phyloP scores from a whole-genome alignment of 2,329 filamentous ascomycete genomes.

The Lecanosticta acicola region DNA sequence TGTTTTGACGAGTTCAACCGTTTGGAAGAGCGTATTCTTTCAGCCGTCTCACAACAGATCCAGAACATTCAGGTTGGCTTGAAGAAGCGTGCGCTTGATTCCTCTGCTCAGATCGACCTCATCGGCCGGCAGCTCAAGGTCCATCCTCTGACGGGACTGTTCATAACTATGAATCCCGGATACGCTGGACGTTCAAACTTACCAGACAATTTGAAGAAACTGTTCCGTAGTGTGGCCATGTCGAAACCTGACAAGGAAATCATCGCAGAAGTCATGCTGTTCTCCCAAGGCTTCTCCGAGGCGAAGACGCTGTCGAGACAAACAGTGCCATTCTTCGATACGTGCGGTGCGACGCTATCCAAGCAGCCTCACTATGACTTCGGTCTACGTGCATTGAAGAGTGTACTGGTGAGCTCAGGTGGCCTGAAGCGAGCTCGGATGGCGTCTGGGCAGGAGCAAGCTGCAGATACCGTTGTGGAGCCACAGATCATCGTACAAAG shows the following conservation, averaged over 20 bases:
- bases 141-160: conserved; percentile 91
- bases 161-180: conserved; percentile 99
- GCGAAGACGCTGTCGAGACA: conserved; percentile 91
- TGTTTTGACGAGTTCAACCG: conserved; percentile 99
- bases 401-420: conserved; percentile 95
- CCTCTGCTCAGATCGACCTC: conserved; percentile 85
- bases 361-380: conserved; percentile 99
- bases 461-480: conserved; percentile 66
- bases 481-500: conserved; percentile 98
- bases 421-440: conserved; percentile 85
- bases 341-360: conserved; percentile 72
- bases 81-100: conserved; percentile 74
- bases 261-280: conserved; percentile 99
- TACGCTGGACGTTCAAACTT: conserved; percentile 97
- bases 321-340: conserved; percentile 96
- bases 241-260: conserved; percentile 99
- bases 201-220: conserved; percentile 97
- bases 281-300: conserved; percentile 97
- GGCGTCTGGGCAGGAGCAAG: conserved; percentile 49
- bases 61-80: conserved; percentile 98
- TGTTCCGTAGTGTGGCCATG: conserved; percentile 99
- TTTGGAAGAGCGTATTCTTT: conserved; percentile 94
- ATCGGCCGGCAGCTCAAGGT: conserved; percentile 86
- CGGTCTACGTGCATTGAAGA: conserved; percentile 93
- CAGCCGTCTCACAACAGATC: conserved; percentile 96